phyloP scores from a whole-genome alignment of 208 protist species.

The Phytomonas serpens region DNA sequence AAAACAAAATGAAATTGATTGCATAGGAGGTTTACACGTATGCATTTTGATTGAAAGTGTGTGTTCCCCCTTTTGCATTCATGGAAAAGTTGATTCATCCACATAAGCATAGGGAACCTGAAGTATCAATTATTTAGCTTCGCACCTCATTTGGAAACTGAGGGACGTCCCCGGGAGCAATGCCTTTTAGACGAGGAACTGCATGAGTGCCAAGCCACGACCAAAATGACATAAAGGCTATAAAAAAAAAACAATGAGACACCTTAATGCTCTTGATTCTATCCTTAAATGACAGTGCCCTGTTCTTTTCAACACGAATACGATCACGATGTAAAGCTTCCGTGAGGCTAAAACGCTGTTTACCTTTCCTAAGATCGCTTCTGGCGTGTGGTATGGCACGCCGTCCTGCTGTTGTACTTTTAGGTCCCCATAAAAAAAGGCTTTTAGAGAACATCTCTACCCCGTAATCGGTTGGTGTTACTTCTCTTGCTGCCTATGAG shows the following conservation, averaged over 20 bases:
- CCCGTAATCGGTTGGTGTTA: not conserved
- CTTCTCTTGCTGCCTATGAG: not conserved
- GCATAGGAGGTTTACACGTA: not conserved
- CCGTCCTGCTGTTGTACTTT: not conserved
- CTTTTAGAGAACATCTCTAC: not conserved
- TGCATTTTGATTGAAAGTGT: not conserved
- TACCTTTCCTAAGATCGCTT: constrained; percentile 7
- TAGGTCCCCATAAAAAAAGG: not conserved
- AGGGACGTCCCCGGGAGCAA: not conserved
- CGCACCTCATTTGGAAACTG: not conserved
- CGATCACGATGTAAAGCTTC: constrained; percentile 4
- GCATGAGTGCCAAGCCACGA: constrained; percentile 9
- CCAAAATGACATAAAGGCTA: constrained; percentile 9
- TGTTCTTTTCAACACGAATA: constrained; percentile 6
- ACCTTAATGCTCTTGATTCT: not conserved
- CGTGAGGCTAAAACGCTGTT: constrained; percentile 5
- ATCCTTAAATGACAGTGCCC: constrained; percentile 6
- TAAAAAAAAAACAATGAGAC: not conserved
- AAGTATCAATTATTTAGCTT: not conserved
- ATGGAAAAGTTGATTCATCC: not conserved
- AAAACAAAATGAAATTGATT: not conserved
- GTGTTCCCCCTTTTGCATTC: not conserved
- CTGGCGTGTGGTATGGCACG: constrained; percentile 3
- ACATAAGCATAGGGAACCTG: not conserved
- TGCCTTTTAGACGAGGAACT: constrained; percentile 3